Evolutionary conservation across 352 stramenopile genomes (phyloP).

Genomic region (Phytophthora fragariaefolia): DNA sequence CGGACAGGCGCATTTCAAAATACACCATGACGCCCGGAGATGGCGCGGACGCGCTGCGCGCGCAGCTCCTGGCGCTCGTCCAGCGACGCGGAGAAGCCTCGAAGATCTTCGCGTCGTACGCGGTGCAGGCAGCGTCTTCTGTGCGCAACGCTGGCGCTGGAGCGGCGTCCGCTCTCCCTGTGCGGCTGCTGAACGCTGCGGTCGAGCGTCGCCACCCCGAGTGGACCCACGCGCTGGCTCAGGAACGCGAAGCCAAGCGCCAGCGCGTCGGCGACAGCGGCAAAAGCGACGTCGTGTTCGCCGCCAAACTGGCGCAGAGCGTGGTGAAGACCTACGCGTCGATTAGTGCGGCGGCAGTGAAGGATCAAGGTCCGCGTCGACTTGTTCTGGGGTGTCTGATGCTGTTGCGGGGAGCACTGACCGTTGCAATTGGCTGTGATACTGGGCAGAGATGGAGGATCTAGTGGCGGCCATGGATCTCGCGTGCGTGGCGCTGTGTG

Average conservation of each 20-base stretch:
- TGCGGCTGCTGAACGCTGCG: conserved; percentile 29
- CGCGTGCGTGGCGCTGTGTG: conserved; percentile 56
- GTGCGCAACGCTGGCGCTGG: conserved; percentile 1
- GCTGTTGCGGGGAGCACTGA: background rate
- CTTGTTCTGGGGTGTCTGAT: background rate
- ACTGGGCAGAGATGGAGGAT: conserved; percentile 32
- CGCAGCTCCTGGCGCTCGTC: conserved; percentile 42
- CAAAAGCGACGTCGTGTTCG: conserved; percentile 49
- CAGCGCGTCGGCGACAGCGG: conserved; percentile 29
- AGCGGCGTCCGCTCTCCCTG: conserved; percentile 7
- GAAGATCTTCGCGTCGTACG: conserved; percentile 29
- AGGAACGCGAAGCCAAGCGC: conserved; percentile 21
- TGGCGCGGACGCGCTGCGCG: conserved; percentile 17
- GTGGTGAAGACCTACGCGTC: conserved; percentile 66
- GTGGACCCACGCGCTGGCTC: conserved; percentile 23
- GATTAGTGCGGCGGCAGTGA: conserved; percentile 9
- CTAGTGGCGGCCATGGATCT: conserved; percentile 55
- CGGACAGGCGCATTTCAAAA: conserved; percentile 1
- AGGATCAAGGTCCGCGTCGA: conserved; percentile 25
- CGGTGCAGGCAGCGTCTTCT: conserved; percentile 18
- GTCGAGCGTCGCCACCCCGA: conserved; percentile 23
- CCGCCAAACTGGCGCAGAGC: conserved; percentile 66
- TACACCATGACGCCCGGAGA: conserved; percentile 18
- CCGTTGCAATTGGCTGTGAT: background rate
- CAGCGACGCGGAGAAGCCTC: conserved; percentile 21